Conservation (phyloP, 805 yeast genomes). For the Metschnikowia aberdeeniae region DNA sequence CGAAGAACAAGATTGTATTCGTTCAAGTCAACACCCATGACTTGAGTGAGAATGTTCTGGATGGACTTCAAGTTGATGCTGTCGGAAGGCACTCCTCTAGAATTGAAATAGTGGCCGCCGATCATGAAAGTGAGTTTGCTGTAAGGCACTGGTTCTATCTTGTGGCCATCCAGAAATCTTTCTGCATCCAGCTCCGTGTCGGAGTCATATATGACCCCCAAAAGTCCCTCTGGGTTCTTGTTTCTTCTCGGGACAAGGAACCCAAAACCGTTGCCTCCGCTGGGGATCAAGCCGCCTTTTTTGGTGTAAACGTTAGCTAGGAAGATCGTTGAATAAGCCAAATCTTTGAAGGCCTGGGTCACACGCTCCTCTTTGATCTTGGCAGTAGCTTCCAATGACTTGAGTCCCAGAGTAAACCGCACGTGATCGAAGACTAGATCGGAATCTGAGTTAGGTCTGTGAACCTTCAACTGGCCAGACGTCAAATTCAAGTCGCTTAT, state of each 20-base stretch:
- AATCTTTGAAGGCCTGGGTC: slow-evolving; percentile 17
- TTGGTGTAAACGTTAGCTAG: slow-evolving; percentile 63
- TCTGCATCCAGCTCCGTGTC: slow-evolving; percentile 59
- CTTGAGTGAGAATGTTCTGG: slow-evolving; percentile 22
- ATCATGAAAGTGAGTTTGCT: slow-evolving; percentile 84
- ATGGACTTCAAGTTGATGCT: slow-evolving; percentile 24
- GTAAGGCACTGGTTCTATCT: slow-evolving; percentile 31
- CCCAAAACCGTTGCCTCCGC: slow-evolving; percentile 69
- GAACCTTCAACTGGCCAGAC: slow-evolving; percentile 10
- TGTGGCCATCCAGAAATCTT: slow-evolving; percentile 15
- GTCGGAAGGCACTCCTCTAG: slow-evolving; percentile 29
- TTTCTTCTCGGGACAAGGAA: slow-evolving; percentile 66
- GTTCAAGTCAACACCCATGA: slow-evolving; percentile 22
- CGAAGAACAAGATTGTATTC: slow-evolving; percentile 23
- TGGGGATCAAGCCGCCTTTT: slow-evolving; percentile 33
- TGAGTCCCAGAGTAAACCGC: slow-evolving; percentile 54
- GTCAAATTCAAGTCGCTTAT: slow-evolving; percentile 21
- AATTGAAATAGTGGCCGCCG: slow-evolving; percentile 65
- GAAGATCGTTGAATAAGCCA: slow-evolving; percentile 48
- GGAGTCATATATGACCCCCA: slow-evolving; percentile 91
- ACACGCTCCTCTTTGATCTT: slow-evolving; percentile 7
- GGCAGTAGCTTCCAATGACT: slow-evolving; percentile 30
- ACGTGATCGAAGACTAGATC: slow-evolving; percentile 46
- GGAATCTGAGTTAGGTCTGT: background rate
- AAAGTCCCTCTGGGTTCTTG: slow-evolving; percentile 49